Conservation (phyloP, 2,329 filamentous ascomycete genomes). For the Nigrospora oryzae region DNA sequence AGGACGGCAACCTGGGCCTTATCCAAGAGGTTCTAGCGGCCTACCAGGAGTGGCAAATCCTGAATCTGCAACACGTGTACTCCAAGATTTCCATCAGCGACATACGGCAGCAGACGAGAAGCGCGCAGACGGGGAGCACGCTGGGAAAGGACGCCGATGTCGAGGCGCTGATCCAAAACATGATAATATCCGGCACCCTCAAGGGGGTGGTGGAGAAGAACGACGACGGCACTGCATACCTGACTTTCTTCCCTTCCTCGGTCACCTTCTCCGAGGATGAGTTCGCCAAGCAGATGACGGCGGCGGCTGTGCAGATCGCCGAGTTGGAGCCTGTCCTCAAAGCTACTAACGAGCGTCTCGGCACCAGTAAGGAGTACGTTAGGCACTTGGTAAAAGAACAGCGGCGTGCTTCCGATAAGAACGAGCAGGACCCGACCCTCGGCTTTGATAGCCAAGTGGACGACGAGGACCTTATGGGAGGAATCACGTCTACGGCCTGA, state of each 20-base stretch:
- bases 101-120: conserved; percentile 41
- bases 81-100: conserved; percentile 46
- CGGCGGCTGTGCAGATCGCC: conserved; percentile 31
- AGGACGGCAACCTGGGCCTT: conserved; percentile 67
- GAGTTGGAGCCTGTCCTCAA: conserved; percentile 37
- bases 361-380: conserved; percentile 48
- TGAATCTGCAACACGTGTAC: conserved; percentile 66
- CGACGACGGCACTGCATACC: conserved; percentile 32
- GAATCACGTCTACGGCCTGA: conserved; percentile 17
- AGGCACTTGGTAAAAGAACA: conserved; percentile 36
- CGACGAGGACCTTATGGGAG: conserved; percentile 55
- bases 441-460: conserved; percentile 41
- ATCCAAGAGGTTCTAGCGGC: conserved; percentile 60
- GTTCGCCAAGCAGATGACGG: conserved; percentile 38
- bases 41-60: conserved; percentile 68
- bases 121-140: conserved; percentile 40
- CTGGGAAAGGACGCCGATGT: conserved; percentile 34
- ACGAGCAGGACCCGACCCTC: conserved; percentile 26
- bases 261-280: conserved; percentile 38
- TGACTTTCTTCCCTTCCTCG: conserved; percentile 39
- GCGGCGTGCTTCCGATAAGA: conserved; percentile 30
- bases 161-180: conserved; percentile 38
- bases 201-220: conserved; percentile 41
- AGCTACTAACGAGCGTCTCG: conserved; percentile 44
- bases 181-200: conserved; percentile 48